These are phyloP conservation scores for Epichloe gansuensis DNA, from an alignment of 2,329 filamentous ascomycete species.

Conservation along the genomic window DNA sequence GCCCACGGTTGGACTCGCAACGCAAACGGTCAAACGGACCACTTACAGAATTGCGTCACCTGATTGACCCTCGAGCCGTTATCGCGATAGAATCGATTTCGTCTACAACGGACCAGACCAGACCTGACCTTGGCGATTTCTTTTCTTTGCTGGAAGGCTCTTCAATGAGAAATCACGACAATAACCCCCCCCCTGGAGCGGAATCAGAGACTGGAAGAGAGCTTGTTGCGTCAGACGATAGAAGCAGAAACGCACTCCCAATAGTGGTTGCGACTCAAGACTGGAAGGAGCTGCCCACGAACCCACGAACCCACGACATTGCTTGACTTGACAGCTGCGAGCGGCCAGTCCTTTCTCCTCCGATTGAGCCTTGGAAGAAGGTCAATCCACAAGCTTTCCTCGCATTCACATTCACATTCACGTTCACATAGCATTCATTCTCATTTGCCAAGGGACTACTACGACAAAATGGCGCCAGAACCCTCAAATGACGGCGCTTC, in stretches of 20 bases:
- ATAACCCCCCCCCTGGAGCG: not conserved
- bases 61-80: not conserved
- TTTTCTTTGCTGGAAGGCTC: not conserved
- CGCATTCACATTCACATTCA: not conserved
- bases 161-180: constrained; percentile 4
- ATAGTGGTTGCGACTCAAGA: not conserved
- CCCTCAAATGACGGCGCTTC: constrained; percentile 15
- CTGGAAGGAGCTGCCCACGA: not conserved
- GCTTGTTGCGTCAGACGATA: too few relatives aligned
- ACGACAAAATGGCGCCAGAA: constrained; percentile 11
- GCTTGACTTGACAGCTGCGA: too few relatives aligned
- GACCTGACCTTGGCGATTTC: too few relatives aligned
- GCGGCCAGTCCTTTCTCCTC: too few relatives aligned
- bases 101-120: not conserved
- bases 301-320: not conserved
- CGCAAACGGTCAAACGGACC: not conserved
- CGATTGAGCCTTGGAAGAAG: too few relatives aligned
- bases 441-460: not conserved
- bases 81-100: not conserved
- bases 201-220: not conserved
- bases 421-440: too few relatives aligned
- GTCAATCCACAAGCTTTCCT: not conserved
- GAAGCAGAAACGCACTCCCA: too few relatives aligned
- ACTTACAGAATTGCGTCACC: not conserved
- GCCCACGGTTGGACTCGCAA: not conserved